Conservation (phyloP, 2,329 filamentous ascomycete species). For the Calonectria henricotiae region DNA sequence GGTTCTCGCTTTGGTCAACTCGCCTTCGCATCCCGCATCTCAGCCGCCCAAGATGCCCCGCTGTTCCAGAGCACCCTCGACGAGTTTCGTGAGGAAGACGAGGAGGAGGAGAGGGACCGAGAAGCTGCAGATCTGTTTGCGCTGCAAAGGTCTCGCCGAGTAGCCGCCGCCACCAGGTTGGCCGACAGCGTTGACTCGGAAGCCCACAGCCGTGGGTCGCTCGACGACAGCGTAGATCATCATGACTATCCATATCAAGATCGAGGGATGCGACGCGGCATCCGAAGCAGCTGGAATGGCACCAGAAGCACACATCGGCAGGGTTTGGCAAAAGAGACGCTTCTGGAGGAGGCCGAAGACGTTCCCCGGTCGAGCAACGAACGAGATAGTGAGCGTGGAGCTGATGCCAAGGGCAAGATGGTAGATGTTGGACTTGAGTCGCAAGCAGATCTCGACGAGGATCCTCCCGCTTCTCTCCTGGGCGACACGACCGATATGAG, state of each 20-base stretch:
- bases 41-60: constrained; percentile 83
- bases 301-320: constrained; percentile 61
- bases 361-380: constrained; percentile 57
- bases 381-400: constrained; percentile 52
- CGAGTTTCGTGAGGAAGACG: constrained; percentile 93
- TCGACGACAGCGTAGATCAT: constrained; percentile 55
- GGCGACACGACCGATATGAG: constrained; percentile 70
- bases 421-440: constrained; percentile 90
- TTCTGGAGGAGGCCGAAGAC: constrained; percentile 64
- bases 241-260: constrained; percentile 62
- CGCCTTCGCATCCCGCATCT: constrained; percentile 84
- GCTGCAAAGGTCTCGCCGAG: constrained; percentile 88
- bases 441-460: constrained; percentile 71
- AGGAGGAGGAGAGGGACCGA: constrained; percentile 90
- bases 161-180: constrained; percentile 87
- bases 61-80: constrained; percentile 95
- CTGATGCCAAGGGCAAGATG: constrained; percentile 75
- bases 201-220: constrained; percentile 59
- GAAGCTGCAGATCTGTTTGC: constrained; percentile 97
- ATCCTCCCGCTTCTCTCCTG: constrained; percentile 74
- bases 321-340: constrained; percentile 51
- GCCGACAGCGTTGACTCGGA: constrained; percentile 91
- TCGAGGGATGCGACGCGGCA: constrained; percentile 67
- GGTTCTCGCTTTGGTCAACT: constrained; percentile 81
- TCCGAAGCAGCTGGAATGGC: constrained; percentile 78